A percentile compares a stretch with the other conserved stretches of the same genome.
Conservation (phyloP, 2,329 filamentous ascomycete species). For the Chaetoscypha palmicola region DNA sequence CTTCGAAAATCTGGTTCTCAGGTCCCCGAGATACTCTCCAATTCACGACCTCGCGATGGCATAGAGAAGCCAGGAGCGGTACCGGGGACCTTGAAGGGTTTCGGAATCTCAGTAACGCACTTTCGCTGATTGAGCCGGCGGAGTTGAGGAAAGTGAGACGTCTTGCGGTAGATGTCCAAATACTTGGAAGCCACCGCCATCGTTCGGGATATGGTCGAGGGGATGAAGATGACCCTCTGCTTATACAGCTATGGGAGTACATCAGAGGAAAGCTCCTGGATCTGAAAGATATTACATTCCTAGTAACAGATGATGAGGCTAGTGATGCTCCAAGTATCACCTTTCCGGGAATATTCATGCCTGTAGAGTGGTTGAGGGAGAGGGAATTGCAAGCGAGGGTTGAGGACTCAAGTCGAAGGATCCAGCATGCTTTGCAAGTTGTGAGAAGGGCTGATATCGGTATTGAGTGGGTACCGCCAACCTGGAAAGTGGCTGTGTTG, state of each 20-base stretch:
- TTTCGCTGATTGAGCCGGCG: neutral
- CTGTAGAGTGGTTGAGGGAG: neutral
- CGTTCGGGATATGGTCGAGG: neutral
- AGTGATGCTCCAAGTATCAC: neutral
- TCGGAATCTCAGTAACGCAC: neutral
- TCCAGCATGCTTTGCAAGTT: neutral
- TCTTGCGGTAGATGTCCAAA: slow-evolving; percentile 11
- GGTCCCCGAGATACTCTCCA: neutral
- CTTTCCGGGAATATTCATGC: neutral
- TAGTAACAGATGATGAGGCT: neutral
- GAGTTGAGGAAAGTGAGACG: neutral
- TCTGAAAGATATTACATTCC: slow-evolving; percentile 11
- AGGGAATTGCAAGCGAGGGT: neutral
- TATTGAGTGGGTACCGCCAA: neutral
- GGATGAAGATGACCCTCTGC: neutral
- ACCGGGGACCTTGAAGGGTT: neutral
- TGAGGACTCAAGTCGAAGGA: neutral
- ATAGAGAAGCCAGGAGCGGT: neutral
- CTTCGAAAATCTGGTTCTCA: neutral
- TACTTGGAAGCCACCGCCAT: slow-evolving; percentile 10
- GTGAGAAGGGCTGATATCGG: neutral
- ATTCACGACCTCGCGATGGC: neutral
- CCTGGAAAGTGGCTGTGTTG: too few relatives aligned
- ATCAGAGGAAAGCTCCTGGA: slow-evolving; percentile 11
- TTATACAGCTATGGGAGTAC: slow-evolving; percentile 17